Conservation (phyloP, 1,284 basidiomycete species). For the Inonotus obliquus region DNA sequence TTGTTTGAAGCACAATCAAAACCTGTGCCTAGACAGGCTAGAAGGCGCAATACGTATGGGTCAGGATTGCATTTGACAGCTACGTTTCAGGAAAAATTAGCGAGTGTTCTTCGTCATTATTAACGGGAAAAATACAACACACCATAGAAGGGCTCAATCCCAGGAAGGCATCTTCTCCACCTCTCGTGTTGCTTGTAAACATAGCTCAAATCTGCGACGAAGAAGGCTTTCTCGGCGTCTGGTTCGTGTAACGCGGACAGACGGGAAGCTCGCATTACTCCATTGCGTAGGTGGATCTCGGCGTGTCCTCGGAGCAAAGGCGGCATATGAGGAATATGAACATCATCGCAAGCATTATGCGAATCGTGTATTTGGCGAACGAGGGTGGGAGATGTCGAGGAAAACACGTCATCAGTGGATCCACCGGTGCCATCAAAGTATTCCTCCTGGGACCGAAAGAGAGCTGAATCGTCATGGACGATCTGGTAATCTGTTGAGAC, state of each 20-base stretch:
- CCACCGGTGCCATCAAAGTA: conserved; percentile 5
- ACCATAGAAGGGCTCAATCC: conserved; percentile 93
- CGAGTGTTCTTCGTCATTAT: conserved; percentile 6
- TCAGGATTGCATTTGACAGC: conserved; percentile 99
- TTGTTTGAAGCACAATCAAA: conserved; percentile 99
- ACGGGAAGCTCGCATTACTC: conserved; percentile 59
- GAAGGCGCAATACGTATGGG: conserved; percentile 86
- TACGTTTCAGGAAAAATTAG: conserved; percentile 28
- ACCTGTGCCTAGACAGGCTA: conserved; percentile 85
- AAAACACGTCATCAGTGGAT: conserved; percentile 10
- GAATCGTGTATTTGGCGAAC: conserved; percentile 1
- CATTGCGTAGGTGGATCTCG: conserved; percentile 66
- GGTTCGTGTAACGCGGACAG: conserved; percentile 47
- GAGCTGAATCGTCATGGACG: conserved; percentile 21
- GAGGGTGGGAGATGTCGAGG: conserved; percentile 17
- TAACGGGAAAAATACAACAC: conserved; percentile 26
- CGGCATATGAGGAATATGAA: conserved; percentile 59
- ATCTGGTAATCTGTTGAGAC: conserved; percentile 45
- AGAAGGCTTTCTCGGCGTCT: conserved; percentile 92
- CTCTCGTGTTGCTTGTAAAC: conserved; percentile 85
- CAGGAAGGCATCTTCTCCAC: conserved; percentile 79
- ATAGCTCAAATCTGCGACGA: conserved; percentile 89
- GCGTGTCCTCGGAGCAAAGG: conserved; percentile 63
- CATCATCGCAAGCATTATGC: conserved; percentile 29
- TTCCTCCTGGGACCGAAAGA: conserved; percentile 18